Base-by-base conservation (phyloP, 495 filamentous ascomycete genomes). In the Penicillium soppii region DNA sequence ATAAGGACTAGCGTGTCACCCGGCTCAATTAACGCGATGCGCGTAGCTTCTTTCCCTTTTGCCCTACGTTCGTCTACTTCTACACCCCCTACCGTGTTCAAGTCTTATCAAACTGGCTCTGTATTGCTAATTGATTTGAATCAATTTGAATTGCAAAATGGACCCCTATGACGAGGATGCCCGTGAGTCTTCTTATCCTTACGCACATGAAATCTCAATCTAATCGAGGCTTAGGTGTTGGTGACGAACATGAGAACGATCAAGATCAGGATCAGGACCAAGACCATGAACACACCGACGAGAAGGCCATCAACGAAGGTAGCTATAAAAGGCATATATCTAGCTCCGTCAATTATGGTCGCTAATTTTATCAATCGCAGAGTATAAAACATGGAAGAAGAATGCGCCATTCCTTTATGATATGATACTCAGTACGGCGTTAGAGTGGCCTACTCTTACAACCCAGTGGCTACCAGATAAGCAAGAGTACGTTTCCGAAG, bases 361-460 rank as follows among this genome's bases (percentile, higher is more conserved):
- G 37, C 42, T 53, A 30, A 53, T 37, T 16, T n/a, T 38, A 15
- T 46, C 20, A 8, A 39, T 21, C 16, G 29, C 64, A 92, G 95
- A 97, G 72, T 99, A 99, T 81, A 99, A 99, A 68, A 96, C 90
- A 56, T 99, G 95, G 95, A 99, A 99, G 80, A 99, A 99, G 81
- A 97, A 97, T 71, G 87, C 90, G 55, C 91, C 92, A 3, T 97
- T 97, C 69, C 87, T 99, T 57, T 99, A 99, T 69, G 95, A 97
- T 62, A 85, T 96, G 79, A 92, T 97, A 50, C 72, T 96, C 25
- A 92, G 94, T 61, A 92, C 87, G 39, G 95, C 95, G 27, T 76
- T 99, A 37, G 92, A 97, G 72, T 99, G 95, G 95, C 95, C 95
- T 16, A 97, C 95, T 7, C 78, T 99, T 43, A 97, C 94, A 12